Base-by-base conservation (phyloP, 2,329 filamentous ascomycete species). In the Penicillium sp. region DNA sequence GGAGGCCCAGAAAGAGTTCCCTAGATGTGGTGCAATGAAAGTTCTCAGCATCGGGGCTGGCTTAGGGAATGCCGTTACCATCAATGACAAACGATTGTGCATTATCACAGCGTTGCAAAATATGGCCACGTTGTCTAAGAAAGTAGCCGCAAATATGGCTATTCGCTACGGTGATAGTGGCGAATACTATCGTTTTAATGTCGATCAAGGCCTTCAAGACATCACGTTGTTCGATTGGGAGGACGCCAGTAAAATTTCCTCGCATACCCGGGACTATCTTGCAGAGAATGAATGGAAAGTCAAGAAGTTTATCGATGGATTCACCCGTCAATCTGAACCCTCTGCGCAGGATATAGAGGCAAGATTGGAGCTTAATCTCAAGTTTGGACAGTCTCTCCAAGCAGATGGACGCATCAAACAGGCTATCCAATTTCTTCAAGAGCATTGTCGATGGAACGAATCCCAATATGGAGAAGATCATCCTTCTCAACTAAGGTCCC, bases 181-280 rank as follows among this genome's bases (percentile, higher is more conserved):
- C 11, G 18, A 51, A 16, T 51, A 51, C 11, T 51, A 38, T 34
- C 26, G 48, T 14, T 51, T 51, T 23, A 34, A 45, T 16, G 48
- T 51, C 11, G 32, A 51, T 39, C 41, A 8, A 2, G 48, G 48
- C 13, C 41, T 51, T 1, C 9, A 45, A 14, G 26, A 45, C 8
- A 18, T 51, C 11, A 18, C 16, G 2, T 45, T 23, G 1, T 45
- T 41, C 1, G 48, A 51, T 16, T 51, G 41, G 48, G 16, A 51
- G 2, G 2, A 45, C 8, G 32, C 8, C n/a, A 45, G 41, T 23
- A 45, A 7, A 2, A 45, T 51, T 2, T 7, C 34, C 7, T 19
- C 41, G 5, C 16, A 51, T 13, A 51, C 48, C 10, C 18, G 3
- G 7, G 39, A 16, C 4, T 46, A 51, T 32, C 48, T 51, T 9